phyloP scores from a whole-genome alignment of 306 rosid species.

The Glycyrrhiza uralensis region DNA sequence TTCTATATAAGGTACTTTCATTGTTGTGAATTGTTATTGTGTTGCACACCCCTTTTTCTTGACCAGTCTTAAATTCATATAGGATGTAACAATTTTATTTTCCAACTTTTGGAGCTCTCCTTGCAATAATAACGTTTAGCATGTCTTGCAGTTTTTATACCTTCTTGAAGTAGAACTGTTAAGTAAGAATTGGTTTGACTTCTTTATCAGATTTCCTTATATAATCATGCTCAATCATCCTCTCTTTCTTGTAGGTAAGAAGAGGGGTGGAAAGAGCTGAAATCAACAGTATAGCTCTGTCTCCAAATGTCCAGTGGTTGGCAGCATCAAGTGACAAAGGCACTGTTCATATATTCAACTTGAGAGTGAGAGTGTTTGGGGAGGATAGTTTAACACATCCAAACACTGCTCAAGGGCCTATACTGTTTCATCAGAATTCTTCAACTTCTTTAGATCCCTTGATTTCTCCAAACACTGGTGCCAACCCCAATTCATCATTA shows the following conservation, averaged over 20 bases:
- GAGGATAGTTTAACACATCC: slow-evolving; percentile 45
- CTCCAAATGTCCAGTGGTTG: slow-evolving; percentile 90
- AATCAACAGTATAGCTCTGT: slow-evolving; percentile 75
- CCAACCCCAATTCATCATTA: slow-evolving; percentile 82
- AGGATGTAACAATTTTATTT: neutral
- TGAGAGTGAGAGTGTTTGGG: slow-evolving; percentile 79
- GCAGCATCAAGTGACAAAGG: slow-evolving; percentile 96
- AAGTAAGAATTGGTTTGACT: neutral
- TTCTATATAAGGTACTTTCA: neutral
- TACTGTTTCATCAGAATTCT: slow-evolving; percentile 66
- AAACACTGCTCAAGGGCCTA: slow-evolving; percentile 47
- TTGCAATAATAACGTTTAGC: neutral
- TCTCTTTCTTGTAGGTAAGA: slow-evolving; percentile 59
- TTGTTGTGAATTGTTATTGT: neutral
- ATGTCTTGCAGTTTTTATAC: neutral
- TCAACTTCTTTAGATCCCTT: slow-evolving; percentile 74
- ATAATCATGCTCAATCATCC: neutral
- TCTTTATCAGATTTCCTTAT: neutral
- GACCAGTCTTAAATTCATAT: neutral
- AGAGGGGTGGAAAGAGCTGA: slow-evolving; percentile 94
- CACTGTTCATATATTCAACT: slow-evolving; percentile 83
- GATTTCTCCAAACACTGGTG: slow-evolving; percentile 66
- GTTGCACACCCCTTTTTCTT: neutral
- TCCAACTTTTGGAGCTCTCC: neutral
- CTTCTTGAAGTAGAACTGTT: neutral